Evolutionary conservation across 495 filamentous ascomycete genomes (phyloP).

Genomic region (Penicillium silybi): DNA sequence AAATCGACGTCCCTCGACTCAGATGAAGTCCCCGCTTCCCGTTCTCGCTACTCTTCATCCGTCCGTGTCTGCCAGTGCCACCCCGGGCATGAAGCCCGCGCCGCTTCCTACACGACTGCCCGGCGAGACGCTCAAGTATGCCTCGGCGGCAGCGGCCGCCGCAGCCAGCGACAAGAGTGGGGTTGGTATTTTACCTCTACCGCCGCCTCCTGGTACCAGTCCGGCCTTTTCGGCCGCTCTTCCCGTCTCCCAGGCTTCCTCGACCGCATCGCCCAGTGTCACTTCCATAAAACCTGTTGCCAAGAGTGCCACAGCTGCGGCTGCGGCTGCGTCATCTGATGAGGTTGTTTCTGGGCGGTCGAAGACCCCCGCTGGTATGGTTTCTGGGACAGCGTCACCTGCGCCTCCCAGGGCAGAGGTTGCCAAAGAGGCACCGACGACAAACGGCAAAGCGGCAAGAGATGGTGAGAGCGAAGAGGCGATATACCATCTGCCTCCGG

Average conservation of each 20-base stretch:
- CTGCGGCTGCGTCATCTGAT: slow-evolving; percentile 33
- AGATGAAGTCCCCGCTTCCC: slow-evolving; percentile 91
- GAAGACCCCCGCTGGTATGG: slow-evolving; percentile 40
- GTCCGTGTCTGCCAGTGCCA: slow-evolving; percentile 51
- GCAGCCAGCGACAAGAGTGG: slow-evolving; percentile 85
- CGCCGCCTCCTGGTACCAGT: slow-evolving; percentile 72
- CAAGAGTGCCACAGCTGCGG: slow-evolving; percentile 32
- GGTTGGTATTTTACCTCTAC: slow-evolving; percentile 87
- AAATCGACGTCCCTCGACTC: slow-evolving; percentile 76
- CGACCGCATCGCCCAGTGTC: slow-evolving; percentile 51
- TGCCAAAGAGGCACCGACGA: slow-evolving; percentile 20
- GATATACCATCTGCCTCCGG: slow-evolving; percentile 89
- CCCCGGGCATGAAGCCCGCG: slow-evolving; percentile 86
- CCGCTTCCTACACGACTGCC: slow-evolving; percentile 77
- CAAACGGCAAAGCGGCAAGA: slow-evolving; percentile 35
- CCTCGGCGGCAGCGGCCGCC: slow-evolving; percentile 90
- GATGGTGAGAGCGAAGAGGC: slow-evolving; percentile 58
- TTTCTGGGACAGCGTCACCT: slow-evolving; percentile 16
- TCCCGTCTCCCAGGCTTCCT: slow-evolving; percentile 43
- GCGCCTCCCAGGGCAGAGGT: slow-evolving; percentile 40
- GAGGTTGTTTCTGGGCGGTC: slow-evolving; percentile 33
- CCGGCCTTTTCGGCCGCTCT: slow-evolving; percentile 42
- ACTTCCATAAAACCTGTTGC: slow-evolving; percentile 50
- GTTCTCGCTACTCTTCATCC: slow-evolving; percentile 73
- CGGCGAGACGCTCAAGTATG: slow-evolving; percentile 91